Percentiles rank a stretch among this genome's conserved stretches.
Evolutionary conservation across 2,329 filamentous ascomycete genomes (phyloP).

Genomic region (Biscogniauxia sp.): DNA sequence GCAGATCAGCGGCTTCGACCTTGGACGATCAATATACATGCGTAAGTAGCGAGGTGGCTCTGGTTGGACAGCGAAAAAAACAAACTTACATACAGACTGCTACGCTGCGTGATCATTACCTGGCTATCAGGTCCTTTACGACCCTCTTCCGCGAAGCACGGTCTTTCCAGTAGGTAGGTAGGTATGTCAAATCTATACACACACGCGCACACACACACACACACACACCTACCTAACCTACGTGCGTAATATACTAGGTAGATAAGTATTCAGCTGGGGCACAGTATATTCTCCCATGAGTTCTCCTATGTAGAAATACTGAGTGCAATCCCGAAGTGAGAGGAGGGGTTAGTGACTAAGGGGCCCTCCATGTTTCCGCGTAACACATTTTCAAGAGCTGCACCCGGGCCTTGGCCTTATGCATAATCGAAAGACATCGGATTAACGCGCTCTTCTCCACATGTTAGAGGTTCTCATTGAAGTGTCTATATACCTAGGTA

Average conservation of each 20-base stretch:
- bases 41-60: neutral
- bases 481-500: neutral
- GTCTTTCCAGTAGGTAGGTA: neutral
- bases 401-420: conserved; percentile 13
- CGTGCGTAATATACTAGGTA: neutral
- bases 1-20: conserved; percentile 4
- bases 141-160: neutral
- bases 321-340: conserved; percentile 15
- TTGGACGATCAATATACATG: neutral
- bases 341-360: conserved; percentile 8
- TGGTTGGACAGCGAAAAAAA: neutral
- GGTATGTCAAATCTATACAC: neutral
- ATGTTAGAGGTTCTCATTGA: neutral
- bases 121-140: neutral
- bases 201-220: no score
- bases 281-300: neutral
- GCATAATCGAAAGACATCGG: conserved; percentile 2
- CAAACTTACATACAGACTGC: neutral
- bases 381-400: conserved; percentile 8
- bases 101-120: neutral
- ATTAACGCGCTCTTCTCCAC: neutral
- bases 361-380: conserved; percentile 13
- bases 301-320: conserved; percentile 13
- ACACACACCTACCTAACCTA: no score
- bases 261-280: conserved; percentile 2